Evolutionary conservation across 495 filamentous ascomycete genomes (phyloP), one percentile per base, ranked within the genome.

Genomic region (Xylaria flabelliformis): DNA sequence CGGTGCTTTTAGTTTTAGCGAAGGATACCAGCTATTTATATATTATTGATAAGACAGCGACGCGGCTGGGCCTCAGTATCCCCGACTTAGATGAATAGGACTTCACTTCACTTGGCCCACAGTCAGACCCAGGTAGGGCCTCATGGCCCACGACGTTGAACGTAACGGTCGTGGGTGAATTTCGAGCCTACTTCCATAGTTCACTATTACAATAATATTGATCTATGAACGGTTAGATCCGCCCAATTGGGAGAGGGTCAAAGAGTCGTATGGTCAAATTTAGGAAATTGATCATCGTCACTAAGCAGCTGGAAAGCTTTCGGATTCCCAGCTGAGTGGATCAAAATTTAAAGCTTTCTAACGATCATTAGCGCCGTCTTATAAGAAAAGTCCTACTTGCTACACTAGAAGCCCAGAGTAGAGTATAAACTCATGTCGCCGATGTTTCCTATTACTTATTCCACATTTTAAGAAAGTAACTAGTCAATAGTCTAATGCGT

Each of bases 401-500:
- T n/a, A 24, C 1, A 36, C 58, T 4, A 3, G 13, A 13, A 39
- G 17, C 17, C n/a, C 0, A 3, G 19, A 36, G n/a, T 2, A 3
- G 19, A 36, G n/a, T 8, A 2, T 13, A 12, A 39, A 8, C 15
- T 24, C 1, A 63, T 29, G 21, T n/a, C 10, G 39, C n/a, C 24
- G 32, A 44, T 0, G 26, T 63, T n/a, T 12, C 48, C 32, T 15
- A 6, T 53, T 32, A 21, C 13, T 46, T 21, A 32, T 17, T 39
- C 2, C 7, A 13, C 32, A 26, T 29, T 19, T 39, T 24, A 39
- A 15, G 32, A 19, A 34, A 13, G 17, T 7, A 34, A 2, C 32
- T 36, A 39, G 44, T 66, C 64, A 32, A 66, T 66, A 66, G 64
- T 66, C 21, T 34, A 32, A 66, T 66, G 64, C 64, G 64, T 39